Conservation (phyloP, 768 basidiomycete species). For the Ramaria rubella region DNA sequence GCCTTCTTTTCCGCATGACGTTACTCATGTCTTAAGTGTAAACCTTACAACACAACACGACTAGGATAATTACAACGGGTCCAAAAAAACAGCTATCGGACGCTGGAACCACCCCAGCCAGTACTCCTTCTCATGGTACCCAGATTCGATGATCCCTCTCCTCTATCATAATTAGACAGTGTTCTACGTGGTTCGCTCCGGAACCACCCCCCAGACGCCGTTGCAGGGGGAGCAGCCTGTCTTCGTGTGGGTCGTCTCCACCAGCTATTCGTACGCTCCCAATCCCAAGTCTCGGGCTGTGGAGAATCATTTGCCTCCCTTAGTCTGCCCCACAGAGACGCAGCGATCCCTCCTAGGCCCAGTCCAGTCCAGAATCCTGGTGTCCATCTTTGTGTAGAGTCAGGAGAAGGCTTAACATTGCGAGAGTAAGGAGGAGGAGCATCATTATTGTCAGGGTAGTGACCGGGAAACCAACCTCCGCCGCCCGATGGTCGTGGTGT, state of each 20-base stretch:
- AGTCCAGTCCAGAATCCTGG: constrained; percentile 88
- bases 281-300: constrained; percentile 24
- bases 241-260: neutral
- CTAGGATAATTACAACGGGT: neutral
- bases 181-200: constrained; percentile 18
- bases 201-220: constrained; percentile 24
- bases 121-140: constrained; percentile 72
- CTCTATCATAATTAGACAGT: constrained; percentile 41
- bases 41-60: neutral
- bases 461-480: constrained; percentile 47
- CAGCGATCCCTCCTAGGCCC: constrained; percentile 62
- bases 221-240: constrained; percentile 17
- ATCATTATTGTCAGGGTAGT: constrained; percentile 29
- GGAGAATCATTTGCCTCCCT: constrained; percentile 36
- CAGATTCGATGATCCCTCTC: constrained; percentile 62
- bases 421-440: constrained; percentile 49
- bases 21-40: no score
- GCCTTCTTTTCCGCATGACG: no score
- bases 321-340: constrained; percentile 23
- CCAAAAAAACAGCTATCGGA: constrained; percentile 36
- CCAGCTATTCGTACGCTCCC: constrained; percentile 19
- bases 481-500: constrained; percentile 26
- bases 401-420: constrained; percentile 14
- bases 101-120: constrained; percentile 71
- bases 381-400: constrained; percentile 38